Conservation (phyloP, 202 grass and related monocot genomes). For the Tripidium arundinaceum region DNA sequence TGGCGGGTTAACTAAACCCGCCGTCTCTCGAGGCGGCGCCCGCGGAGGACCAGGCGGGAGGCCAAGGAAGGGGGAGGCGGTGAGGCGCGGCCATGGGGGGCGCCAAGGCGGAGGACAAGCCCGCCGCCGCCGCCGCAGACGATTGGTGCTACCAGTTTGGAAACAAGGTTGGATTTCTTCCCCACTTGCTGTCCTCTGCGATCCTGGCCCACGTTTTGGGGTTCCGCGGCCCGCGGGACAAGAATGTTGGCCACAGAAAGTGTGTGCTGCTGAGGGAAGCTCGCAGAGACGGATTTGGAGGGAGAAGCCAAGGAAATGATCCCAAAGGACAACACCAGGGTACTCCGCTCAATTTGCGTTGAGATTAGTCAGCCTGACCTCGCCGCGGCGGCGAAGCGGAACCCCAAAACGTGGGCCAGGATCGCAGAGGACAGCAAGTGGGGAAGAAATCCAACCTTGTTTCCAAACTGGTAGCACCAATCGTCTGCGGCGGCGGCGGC, state of each 20-base stretch:
- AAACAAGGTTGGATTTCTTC: conserved; percentile 39
- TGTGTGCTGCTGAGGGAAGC: background rate
- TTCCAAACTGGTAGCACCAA: conserved; percentile 44
- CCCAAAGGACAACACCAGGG: no score
- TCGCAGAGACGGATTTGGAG: no score
- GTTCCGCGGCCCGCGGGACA: background rate
- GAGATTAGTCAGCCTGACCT: background rate
- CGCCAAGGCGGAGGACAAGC: conserved; percentile 26
- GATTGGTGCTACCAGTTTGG: conserved; percentile 45
- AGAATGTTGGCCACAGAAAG: background rate
- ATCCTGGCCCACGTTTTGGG: background rate
- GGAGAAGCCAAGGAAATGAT: no score
- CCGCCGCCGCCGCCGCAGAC: conserved; percentile 19
- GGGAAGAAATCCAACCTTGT: conserved; percentile 32
- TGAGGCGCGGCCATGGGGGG: conserved; percentile 18
- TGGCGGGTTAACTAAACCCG: background rate
- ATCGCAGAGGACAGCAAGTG: background rate
- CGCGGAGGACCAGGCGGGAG: background rate
- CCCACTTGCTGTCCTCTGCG: background rate
- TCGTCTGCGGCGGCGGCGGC: conserved; percentile 23
- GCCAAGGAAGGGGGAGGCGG: background rate
- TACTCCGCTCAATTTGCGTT: background rate
- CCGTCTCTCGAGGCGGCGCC: background rate
- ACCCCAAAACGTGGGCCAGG: background rate
- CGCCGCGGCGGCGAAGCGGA: background rate